Conservation (phyloP, 371 early-diverging fungal species). For the Funneliformis caledonium region DNA sequence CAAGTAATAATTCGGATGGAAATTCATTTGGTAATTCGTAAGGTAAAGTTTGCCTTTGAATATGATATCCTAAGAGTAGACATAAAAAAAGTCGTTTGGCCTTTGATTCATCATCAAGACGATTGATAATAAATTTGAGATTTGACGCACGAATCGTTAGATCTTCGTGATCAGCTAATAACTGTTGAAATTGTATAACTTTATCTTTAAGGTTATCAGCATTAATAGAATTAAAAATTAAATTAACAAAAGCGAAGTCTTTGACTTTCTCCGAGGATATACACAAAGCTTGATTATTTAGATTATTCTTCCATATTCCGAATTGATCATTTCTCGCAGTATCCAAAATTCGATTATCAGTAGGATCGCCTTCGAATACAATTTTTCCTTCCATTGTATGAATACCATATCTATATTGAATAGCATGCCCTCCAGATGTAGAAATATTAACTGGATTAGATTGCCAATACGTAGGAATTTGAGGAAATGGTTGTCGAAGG, state of each 20-base stretch:
- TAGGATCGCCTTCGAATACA: neutral
- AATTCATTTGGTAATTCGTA: neutral
- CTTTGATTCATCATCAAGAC: neutral
- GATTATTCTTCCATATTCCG: conserved; percentile 8
- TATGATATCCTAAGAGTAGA: conserved; percentile 16
- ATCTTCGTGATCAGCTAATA: neutral
- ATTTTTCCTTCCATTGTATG: neutral
- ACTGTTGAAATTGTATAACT: conserved; percentile 17
- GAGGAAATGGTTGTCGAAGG: conserved; percentile 9
- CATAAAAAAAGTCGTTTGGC: conserved; percentile 27
- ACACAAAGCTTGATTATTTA: neutral
- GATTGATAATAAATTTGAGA: neutral
- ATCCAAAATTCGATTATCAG: conserved; percentile 12
- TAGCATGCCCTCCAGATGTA: neutral
- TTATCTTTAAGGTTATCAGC: conserved; percentile 22
- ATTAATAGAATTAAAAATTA: neutral
- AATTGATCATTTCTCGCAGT: conserved; percentile 20
- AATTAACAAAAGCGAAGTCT: neutral
- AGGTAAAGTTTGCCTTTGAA: neutral
- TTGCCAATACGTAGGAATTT: conserved; percentile 30
- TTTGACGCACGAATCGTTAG: neutral
- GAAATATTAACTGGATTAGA: neutral
- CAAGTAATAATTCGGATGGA: neutral
- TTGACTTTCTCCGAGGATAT: neutral
- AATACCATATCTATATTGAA: conserved; percentile 34